Conservation (phyloP, 208 protist species). For the Acanthamoeba lenticulata region DNA sequence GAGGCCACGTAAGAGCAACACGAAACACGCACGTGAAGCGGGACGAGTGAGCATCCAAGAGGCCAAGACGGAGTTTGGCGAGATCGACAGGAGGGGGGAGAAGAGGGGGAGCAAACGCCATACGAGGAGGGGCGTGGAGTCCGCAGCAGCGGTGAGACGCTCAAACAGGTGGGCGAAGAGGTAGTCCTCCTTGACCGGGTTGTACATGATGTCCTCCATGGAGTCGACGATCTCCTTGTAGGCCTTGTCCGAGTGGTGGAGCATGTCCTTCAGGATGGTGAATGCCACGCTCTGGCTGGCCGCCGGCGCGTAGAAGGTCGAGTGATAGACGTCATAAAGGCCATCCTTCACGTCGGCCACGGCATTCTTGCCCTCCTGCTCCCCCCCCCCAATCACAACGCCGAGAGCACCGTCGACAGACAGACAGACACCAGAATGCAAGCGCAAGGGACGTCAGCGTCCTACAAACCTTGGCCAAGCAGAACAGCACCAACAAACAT, state of each 20-base stretch:
- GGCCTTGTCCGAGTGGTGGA: conserved; percentile 26
- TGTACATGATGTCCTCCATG: conserved; percentile 46
- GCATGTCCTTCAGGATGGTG: conserved; percentile 39
- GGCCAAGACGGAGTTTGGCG: no score
- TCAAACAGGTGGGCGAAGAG: conserved; percentile 34
- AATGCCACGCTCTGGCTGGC: not conserved
- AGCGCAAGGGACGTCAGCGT: not conserved
- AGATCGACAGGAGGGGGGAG: not conserved
- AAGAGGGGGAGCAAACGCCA: not conserved
- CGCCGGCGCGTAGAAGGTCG: not conserved
- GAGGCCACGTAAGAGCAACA: not conserved
- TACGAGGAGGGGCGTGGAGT: not conserved
- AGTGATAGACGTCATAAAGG: conserved; percentile 31
- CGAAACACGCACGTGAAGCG: not conserved
- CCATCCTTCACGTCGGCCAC: not conserved
- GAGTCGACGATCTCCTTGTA: conserved; percentile 32
- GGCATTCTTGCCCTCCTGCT: conserved; percentile 10
- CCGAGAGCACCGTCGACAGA: no score
- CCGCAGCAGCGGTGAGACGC: not conserved
- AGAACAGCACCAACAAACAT: not conserved
- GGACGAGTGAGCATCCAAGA: not conserved
- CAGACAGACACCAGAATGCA: not conserved
- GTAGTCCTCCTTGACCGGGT: conserved; percentile 47
- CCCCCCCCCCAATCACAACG: not conserved
- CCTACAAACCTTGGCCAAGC: not conserved